Evolutionary conservation across 805 yeast species (phyloP).

Genomic region (Zygosaccharomyces pseudorouxii): DNA sequence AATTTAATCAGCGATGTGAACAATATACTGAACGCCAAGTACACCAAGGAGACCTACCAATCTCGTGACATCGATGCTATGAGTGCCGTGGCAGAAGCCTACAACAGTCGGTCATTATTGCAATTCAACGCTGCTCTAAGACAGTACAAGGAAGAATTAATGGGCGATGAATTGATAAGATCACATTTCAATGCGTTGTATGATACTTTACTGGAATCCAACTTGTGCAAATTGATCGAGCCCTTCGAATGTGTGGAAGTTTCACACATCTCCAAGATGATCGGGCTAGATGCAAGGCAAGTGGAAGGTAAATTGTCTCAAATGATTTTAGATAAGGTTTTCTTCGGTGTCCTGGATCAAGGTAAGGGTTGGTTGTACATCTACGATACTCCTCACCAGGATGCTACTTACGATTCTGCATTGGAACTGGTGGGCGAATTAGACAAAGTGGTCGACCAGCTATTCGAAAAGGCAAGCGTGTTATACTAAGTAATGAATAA

Average conservation of each 20-base stretch:
- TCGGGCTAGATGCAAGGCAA: conserved; percentile 81
- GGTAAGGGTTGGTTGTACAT: conserved; percentile 96
- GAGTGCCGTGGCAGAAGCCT: conserved; percentile 89
- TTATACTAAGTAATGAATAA: conserved; percentile 55
- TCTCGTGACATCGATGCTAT: conserved; percentile 90
- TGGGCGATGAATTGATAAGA: conserved; percentile 81
- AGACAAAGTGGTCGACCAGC: conserved; percentile 80
- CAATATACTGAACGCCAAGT: conserved; percentile 68
- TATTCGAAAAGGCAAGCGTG: conserved; percentile 89
- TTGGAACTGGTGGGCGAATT: conserved; percentile 82
- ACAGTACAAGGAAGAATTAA: conserved; percentile 66
- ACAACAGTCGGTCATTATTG: conserved; percentile 80
- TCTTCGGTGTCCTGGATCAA: conserved; percentile 94
- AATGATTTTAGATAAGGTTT: conserved; percentile 94
- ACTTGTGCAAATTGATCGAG: conserved; percentile 88
- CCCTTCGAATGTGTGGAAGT: conserved; percentile 96
- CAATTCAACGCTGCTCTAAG: conserved; percentile 85
- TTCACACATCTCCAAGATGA: conserved; percentile 76
- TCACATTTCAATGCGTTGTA: conserved; percentile 89
- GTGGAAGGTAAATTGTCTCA: conserved; percentile 93
- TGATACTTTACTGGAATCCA: conserved; percentile 89
- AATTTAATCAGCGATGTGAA: conserved; percentile 82
- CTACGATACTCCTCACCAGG: conserved; percentile 83
- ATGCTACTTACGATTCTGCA: conserved; percentile 82
- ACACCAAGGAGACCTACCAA: conserved; percentile 59